These are phyloP conservation scores for Colletotrichum sp. DNA, from an alignment of 2,329 filamentous ascomycete species.

Conservation along the genomic window DNA sequence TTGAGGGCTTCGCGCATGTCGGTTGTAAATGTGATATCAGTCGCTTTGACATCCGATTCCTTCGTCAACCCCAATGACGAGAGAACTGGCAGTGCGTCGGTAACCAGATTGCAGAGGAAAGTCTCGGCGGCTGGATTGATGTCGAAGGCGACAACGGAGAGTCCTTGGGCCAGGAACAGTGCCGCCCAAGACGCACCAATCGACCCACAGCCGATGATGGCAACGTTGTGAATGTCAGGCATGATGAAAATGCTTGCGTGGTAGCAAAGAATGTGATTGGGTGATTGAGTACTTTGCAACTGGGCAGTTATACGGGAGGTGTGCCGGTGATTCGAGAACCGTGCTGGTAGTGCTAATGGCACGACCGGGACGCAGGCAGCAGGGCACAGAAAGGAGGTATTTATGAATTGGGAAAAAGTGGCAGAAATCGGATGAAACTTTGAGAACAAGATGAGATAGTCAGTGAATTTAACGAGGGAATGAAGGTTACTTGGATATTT, in stretches of 20 bases:
- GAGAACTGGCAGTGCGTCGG: slow-evolving; percentile 7
- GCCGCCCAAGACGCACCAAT: slow-evolving; percentile 44
- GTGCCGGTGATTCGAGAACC: background rate
- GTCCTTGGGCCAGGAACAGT: slow-evolving; percentile 33
- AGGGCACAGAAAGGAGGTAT: background rate
- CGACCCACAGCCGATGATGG: slow-evolving; percentile 36
- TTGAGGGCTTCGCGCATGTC: slow-evolving; percentile 8
- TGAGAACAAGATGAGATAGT: background rate
- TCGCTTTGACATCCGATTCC: background rate
- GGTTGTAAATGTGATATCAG: slow-evolving; percentile 4
- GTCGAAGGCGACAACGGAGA: slow-evolving; percentile 43
- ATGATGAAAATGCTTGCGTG: background rate
- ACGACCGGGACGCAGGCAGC: background rate
- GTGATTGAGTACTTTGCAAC: background rate
- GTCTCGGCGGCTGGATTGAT: slow-evolving; percentile 37
- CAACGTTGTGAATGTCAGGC: slow-evolving; percentile 25
- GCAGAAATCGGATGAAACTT: background rate
- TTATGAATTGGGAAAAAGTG: background rate
- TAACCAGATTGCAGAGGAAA: slow-evolving; percentile 25
- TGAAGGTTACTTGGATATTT: background rate
- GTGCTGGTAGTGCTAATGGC: background rate
- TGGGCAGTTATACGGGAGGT: background rate
- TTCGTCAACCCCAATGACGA: background rate
- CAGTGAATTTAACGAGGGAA: background rate
- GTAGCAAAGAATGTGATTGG: background rate